Percentiles rank a stretch among this genome's conserved stretches.
Conservation (phyloP, 78 protist genomes). For the Polysphondylium violaceum region DNA sequence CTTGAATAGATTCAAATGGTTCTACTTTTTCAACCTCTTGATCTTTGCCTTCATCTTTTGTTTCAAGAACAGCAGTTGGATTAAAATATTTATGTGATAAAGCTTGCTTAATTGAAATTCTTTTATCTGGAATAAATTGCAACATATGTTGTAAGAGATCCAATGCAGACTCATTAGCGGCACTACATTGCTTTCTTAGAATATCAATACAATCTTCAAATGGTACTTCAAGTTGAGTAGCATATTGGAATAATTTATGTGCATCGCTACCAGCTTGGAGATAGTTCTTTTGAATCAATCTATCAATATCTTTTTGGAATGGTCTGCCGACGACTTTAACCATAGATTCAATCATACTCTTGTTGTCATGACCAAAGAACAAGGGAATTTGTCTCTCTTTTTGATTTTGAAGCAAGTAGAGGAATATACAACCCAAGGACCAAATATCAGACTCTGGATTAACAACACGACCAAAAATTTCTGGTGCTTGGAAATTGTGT, state of each 20-base stretch:
- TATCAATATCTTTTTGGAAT: constrained; percentile 12
- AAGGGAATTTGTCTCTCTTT: constrained; percentile 27
- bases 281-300: constrained; percentile 1
- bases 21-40: not conserved
- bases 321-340: constrained; percentile 66
- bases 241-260: constrained; percentile 5
- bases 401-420: constrained; percentile 45
- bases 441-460: constrained; percentile 66
- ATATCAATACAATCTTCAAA: constrained; percentile 58
- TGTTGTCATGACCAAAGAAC: constrained; percentile 43
- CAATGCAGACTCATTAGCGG: constrained; percentile 9
- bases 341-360: constrained; percentile 24
- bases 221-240: constrained; percentile 37
- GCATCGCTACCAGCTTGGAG: constrained; percentile 7
- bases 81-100: constrained; percentile 36
- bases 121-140: constrained; percentile 33
- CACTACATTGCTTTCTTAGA: constrained; percentile 19
- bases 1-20: not conserved
- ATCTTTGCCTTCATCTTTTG: too few relatives aligned
- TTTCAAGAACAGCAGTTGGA: not conserved
- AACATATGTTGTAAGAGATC: constrained; percentile 25
- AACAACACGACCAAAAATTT: constrained; percentile 25
- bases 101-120: constrained; percentile 52
- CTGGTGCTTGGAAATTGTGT: constrained; percentile 42
- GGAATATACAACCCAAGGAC: constrained; percentile 48